Evolutionary conservation across 169 alveolate species (phyloP).

Genomic region (Perkinsus chesapeaki): DNA sequence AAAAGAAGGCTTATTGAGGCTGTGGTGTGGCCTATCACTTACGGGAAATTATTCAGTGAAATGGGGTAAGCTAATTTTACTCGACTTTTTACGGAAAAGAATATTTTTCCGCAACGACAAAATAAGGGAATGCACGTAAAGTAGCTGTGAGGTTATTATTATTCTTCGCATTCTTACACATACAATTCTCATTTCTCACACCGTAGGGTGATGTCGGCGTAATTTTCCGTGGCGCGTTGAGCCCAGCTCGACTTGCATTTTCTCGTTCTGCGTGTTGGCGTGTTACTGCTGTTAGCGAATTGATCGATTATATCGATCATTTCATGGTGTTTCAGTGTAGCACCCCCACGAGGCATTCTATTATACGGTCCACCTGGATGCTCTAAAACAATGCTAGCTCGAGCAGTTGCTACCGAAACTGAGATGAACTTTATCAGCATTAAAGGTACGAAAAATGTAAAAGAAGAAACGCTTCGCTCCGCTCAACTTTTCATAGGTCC

Average conservation of each 20-base stretch:
- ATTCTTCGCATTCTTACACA: not conserved
- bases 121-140: no score
- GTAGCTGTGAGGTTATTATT: not conserved
- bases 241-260: no score
- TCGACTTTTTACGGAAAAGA: no score
- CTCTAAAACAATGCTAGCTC: constrained; percentile 97
- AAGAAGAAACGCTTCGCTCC: no score
- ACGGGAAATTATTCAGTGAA: constrained; percentile 24
- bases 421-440: constrained; percentile 94
- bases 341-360: constrained; percentile 92
- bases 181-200: no score
- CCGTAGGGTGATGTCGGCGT: no score
- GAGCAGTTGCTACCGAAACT: constrained; percentile 98
- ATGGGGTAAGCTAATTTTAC: no score
- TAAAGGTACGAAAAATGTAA: constrained; percentile 52
- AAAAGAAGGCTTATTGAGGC: constrained; percentile 82
- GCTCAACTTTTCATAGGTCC: constrained; percentile 72
- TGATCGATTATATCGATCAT: not conserved
- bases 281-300: no score
- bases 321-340: constrained; percentile 52
- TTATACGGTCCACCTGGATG: constrained; percentile 99
- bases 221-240: no score
- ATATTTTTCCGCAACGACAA: no score
- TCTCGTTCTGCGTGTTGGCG: no score
- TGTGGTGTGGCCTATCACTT: constrained; percentile 94